Percentiles rank a stretch among this genome's conserved stretches.
Evolutionary conservation across 2,329 filamentous ascomycete species (phyloP).

Genomic region (Emydomyces testavorans): DNA sequence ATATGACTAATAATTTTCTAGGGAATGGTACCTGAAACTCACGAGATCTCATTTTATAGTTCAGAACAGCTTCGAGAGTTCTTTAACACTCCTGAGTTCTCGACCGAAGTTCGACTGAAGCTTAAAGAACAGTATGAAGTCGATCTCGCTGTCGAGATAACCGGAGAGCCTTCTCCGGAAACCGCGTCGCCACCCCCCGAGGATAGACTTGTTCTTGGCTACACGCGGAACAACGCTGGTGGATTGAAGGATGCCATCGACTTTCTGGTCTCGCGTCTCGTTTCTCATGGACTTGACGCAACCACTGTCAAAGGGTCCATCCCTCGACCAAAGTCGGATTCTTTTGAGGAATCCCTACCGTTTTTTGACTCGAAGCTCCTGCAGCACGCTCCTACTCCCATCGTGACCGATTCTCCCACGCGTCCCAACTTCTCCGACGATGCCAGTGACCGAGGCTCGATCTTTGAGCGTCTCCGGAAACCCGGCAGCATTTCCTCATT

Average conservation of each 20-base stretch:
- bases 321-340: slow-evolving; percentile 95
- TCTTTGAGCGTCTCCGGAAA: slow-evolving; percentile 89
- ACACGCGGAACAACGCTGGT: slow-evolving; percentile 94
- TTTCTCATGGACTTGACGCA: slow-evolving; percentile 78
- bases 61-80: slow-evolving; percentile 66
- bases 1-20: slow-evolving; percentile 31
- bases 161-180: slow-evolving; percentile 26
- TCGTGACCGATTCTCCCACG: slow-evolving; percentile 77
- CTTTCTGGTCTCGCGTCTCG: slow-evolving; percentile 74
- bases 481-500: slow-evolving; percentile 89
- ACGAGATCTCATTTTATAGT: slow-evolving; percentile 75
- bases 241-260: slow-evolving; percentile 93
- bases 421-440: slow-evolving; percentile 75
- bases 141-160: slow-evolving; percentile 59
- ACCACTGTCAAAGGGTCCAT: slow-evolving; percentile 86
- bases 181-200: slow-evolving; percentile 37
- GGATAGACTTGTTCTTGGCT: slow-evolving; percentile 57
- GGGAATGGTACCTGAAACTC: slow-evolving; percentile 95
- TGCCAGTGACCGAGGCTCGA: slow-evolving; percentile 63
- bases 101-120: slow-evolving; percentile 66
- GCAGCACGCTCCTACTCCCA: slow-evolving; percentile 73
- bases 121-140: slow-evolving; percentile 88
- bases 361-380: slow-evolving; percentile 96
- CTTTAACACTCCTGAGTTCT: slow-evolving; percentile 70
- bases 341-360: slow-evolving; percentile 90